These are phyloP conservation scores for Penicillium sp. DNA, from an alignment of 2,329 filamentous ascomycete species.

Conservation along the genomic window DNA sequence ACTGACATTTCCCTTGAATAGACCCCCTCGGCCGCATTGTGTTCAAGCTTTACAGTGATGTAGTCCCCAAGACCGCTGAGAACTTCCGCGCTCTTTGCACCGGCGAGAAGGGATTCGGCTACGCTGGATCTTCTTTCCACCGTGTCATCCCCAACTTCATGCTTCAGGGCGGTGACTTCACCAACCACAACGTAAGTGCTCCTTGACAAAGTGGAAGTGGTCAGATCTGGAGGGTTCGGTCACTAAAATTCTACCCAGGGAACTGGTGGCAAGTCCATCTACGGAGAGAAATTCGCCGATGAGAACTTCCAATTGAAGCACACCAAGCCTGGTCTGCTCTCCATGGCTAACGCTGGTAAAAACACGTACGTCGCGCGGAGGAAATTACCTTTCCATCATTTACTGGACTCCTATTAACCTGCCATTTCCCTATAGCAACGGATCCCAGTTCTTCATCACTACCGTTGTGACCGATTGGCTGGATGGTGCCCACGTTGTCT, in stretches of 20 bases:
- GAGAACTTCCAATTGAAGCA: slow-evolving; percentile 82
- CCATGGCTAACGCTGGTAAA: slow-evolving; percentile 88
- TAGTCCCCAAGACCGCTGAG: slow-evolving; percentile 78
- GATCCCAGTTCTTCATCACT: slow-evolving; percentile 69
- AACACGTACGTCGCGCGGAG: slow-evolving; percentile 61
- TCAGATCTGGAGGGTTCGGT: accelerated
- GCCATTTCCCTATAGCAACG: slow-evolving; percentile 44
- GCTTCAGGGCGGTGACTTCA: slow-evolving; percentile 92
- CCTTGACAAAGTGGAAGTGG: background rate
- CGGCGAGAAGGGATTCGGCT: slow-evolving; percentile 77
- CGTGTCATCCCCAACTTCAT: slow-evolving; percentile 88
- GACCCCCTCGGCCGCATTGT: slow-evolving; percentile 62
- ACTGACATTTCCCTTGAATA: too few relatives aligned
- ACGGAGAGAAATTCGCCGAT: slow-evolving; percentile 85
- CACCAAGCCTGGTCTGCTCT: slow-evolving; percentile 70
- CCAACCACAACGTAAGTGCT: slow-evolving; percentile 74
- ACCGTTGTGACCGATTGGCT: slow-evolving; percentile 60
- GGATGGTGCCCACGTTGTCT: slow-evolving; percentile 66
- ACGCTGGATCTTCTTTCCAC: slow-evolving; percentile 79
- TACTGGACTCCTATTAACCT: background rate
- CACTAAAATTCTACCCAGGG: slow-evolving; percentile 53
- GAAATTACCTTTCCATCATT: background rate
- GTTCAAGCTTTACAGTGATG: slow-evolving; percentile 80
- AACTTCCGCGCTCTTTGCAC: slow-evolving; percentile 83
- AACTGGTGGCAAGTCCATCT: slow-evolving; percentile 87